Evolutionary conservation across 345 rosid species (phyloP), one percentile per base, ranked within the genome.

Genomic region (Microcos paniculata): DNA sequence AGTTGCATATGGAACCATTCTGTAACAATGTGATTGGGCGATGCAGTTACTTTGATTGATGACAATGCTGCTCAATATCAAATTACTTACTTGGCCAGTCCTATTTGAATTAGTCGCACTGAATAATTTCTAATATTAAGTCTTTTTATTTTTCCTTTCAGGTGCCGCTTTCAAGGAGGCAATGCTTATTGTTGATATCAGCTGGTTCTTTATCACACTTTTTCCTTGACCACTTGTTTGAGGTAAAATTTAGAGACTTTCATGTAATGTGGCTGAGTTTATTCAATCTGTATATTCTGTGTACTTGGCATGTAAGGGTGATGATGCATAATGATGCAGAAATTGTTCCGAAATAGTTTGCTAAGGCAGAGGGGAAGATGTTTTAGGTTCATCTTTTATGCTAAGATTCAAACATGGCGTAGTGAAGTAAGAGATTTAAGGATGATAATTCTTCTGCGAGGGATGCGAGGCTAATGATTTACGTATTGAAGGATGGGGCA

Each of bases 171-270:
- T 72, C 87, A 18, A 85, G 83, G 80, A 79, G 52, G 85, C 94
- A 88, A 62, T 88, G 92, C 78, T 77, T 88, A 12, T 76, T 82
- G 53, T 59, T 90, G 79, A 63, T 88, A 64, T 69, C 82, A 16
- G 92, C 92, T 1, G 94, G 92, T 24, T 87, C 90, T 19, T 74
- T 90, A 15, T 90, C 94, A 43, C 94, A 90, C 77, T 90, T 90
- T 76, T 90, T 90, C 78, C 81, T 90, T 12, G 92, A 90, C 72
- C 94, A 90, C 65, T 80, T 90, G 74, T 90, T 90, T 66, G 94
- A 90, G 92, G 94, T 90, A 76, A 59, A 5, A 30, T 62, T 52
- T 62, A 11, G 49, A 46, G 48, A 62, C 42, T 53, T 63, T 31
- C 59, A 35, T 55, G 21, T 35, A 2, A 21, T 56, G 28, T 56